Evolutionary conservation across 352 stramenopile species (phyloP).

Genomic region (Phytophthora sojae): DNA sequence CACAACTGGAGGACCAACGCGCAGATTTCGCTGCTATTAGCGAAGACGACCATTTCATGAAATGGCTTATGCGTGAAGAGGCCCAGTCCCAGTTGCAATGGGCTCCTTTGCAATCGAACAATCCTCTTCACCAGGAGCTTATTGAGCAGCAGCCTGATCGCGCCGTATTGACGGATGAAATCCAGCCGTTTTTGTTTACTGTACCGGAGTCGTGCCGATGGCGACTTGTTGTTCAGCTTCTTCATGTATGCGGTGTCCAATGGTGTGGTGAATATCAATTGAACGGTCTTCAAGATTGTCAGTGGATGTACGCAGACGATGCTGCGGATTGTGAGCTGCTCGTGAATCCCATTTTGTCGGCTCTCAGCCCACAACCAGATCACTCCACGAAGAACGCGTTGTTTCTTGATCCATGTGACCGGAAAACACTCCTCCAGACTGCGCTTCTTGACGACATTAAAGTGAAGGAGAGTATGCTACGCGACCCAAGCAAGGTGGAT

Average conservation of each 20-base stretch:
- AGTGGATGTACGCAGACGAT: conserved; percentile 51
- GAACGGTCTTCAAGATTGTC: conserved; percentile 11
- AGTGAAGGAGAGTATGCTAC: conserved; percentile 29
- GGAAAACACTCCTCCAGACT: conserved; percentile 37
- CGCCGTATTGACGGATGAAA: conserved; percentile 73
- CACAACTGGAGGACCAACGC: conserved; percentile 65
- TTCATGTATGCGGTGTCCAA: conserved; percentile 59
- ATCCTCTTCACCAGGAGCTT: conserved; percentile 51
- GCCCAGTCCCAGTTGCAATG: conserved; percentile 54
- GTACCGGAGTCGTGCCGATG: conserved; percentile 47
- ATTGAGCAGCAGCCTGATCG: conserved; percentile 75
- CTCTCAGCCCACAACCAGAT: conserved; percentile 37
- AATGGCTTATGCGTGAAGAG: conserved; percentile 61
- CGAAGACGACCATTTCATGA: conserved; percentile 48
- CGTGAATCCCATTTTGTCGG: conserved; percentile 51
- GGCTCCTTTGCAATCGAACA: conserved; percentile 55
- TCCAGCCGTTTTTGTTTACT: conserved; percentile 80
- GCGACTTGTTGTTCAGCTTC: conserved; percentile 44
- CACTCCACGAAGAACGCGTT: conserved; percentile 25
- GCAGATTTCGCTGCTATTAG: conserved; percentile 45
- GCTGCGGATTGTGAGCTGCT: conserved; percentile 44
- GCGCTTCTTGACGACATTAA: conserved; percentile 32
- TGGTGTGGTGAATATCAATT: conserved; percentile 33
- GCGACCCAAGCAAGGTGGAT: conserved; percentile 48
- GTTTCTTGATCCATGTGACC: conserved; percentile 36